phyloP scores from a whole-genome alignment of 2,329 filamentous ascomycete genomes.

The Clonostachys solani region DNA sequence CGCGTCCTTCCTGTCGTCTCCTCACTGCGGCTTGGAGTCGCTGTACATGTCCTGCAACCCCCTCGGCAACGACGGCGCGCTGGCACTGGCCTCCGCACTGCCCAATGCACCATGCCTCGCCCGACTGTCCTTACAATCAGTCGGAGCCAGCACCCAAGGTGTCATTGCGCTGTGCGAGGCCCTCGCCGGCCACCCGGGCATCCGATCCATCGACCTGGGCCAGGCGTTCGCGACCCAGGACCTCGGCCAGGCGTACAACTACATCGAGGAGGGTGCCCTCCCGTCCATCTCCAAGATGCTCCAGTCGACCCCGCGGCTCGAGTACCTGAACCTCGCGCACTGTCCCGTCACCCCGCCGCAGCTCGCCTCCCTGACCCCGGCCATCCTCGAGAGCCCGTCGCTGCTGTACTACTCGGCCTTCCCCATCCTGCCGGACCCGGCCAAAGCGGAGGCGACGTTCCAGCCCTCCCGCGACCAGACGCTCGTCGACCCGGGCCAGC shows the following conservation, averaged over 20 bases:
- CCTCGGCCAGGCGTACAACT: conserved; percentile 40
- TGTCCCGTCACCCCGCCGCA: conserved; percentile 22
- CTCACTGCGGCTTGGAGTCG: conserved; percentile 24
- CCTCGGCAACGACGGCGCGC: conserved; percentile 22
- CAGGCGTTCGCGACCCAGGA: conserved; percentile 42
- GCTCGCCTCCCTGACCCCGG: conserved; percentile 15
- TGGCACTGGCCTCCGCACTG: conserved; percentile 21
- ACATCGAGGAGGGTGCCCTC: conserved; percentile 30
- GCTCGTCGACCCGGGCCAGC: conserved; percentile 10
- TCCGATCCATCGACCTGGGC: conserved; percentile 35
- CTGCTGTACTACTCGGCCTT: conserved; percentile 30
- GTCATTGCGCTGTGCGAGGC: conserved; percentile 28
- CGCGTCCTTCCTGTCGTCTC: conserved; percentile 21
- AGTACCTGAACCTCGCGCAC: conserved; percentile 36
- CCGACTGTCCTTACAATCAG: conserved; percentile 34
- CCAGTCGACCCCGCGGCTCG: conserved; percentile 18
- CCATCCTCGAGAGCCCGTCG: conserved; percentile 18
- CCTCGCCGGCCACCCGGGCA: conserved; percentile 21
- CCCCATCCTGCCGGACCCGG: conserved; percentile 26
- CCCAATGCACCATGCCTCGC: conserved; percentile 22
- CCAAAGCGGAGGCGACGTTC: conserved; percentile 13
- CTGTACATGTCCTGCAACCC: conserved; percentile 32
- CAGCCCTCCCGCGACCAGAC: conserved; percentile 17
- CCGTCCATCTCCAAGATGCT: conserved; percentile 26
- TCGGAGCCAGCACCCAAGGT: conserved; percentile 33